These are phyloP conservation scores for Daldinia sp. DNA, from an alignment of 2,329 filamentous ascomycete species.

Conservation along the genomic window DNA sequence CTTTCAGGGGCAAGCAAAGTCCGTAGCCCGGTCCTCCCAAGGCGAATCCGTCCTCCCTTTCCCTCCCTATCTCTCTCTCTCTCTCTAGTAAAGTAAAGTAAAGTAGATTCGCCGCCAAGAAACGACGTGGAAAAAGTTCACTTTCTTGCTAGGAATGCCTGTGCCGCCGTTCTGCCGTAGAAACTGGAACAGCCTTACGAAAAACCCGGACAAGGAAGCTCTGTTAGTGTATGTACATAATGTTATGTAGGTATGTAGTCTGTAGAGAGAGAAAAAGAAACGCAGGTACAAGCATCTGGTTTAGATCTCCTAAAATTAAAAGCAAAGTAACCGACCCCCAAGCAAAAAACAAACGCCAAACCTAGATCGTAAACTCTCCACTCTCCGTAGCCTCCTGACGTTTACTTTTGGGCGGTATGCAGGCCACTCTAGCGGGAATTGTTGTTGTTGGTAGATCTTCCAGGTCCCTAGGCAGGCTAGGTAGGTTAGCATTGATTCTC, in stretches of 20 bases:
- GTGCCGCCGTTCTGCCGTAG: neutral
- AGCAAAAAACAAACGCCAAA: neutral
- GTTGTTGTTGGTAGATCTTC: neutral
- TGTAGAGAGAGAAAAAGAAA: neutral
- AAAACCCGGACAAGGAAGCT: neutral
- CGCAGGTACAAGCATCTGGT: slow-evolving; percentile 6
- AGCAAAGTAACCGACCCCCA: neutral
- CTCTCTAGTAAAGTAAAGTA: neutral
- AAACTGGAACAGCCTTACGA: slow-evolving; percentile 1
- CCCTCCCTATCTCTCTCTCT: neutral
- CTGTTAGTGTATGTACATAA: neutral
- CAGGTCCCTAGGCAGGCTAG: neutral
- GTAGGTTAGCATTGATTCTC: neutral
- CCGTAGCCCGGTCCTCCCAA: neutral
- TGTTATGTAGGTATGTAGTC: too few species aligned
- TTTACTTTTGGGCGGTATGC: slow-evolving; percentile 4
- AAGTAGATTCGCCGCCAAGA: neutral
- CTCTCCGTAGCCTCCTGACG: neutral
- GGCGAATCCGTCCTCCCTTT: neutral
- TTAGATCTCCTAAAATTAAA: slow-evolving; percentile 16
- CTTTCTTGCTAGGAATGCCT: neutral
- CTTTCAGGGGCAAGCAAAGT: neutral
- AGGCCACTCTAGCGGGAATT: slow-evolving; percentile 1
- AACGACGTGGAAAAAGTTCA: neutral
- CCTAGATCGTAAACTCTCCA: slow-evolving; percentile 13